phyloP scores from a whole-genome alignment of 2,329 filamentous ascomycete genomes.

The Cladosporium colombiae region DNA sequence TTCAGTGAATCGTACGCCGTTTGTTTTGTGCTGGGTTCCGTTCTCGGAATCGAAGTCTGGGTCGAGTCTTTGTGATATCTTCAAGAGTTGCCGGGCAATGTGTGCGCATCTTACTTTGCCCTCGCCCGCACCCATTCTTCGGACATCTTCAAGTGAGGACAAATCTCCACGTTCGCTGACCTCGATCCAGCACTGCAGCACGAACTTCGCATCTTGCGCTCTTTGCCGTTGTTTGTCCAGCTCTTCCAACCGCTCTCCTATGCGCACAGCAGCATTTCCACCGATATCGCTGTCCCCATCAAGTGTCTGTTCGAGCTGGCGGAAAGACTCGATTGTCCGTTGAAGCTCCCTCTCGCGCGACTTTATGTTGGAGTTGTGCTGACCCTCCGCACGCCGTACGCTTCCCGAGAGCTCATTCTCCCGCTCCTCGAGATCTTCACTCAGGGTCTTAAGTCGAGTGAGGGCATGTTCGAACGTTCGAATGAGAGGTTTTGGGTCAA shows the following conservation, averaged over 20 bases:
- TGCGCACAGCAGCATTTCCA: conserved; percentile 90
- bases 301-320: conserved; percentile 80
- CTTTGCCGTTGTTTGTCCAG: conserved; percentile 87
- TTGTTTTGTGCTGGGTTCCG: conserved; percentile 32
- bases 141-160: conserved; percentile 82
- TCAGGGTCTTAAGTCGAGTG: conserved; percentile 67
- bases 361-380: conserved; percentile 89
- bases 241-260: conserved; percentile 90
- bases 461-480: conserved; percentile 83
- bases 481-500: conserved; percentile 96
- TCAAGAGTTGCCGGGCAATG: conserved; percentile 88
- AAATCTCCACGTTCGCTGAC: conserved; percentile 88
- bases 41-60: conserved; percentile 52
- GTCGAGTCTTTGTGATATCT: conserved; percentile 90
- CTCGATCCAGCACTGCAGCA: conserved; percentile 96
- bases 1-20: conserved; percentile 32
- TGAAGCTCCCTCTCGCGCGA: conserved; percentile 86
- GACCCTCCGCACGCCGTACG: conserved; percentile 84
- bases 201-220: conserved; percentile 88
- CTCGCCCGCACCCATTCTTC: conserved; percentile 79
- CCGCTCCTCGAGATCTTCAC: conserved; percentile 81
- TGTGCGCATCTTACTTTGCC: conserved; percentile 93
- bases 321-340: conserved; percentile 88
- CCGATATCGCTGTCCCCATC: conserved; percentile 60
- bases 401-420: conserved; percentile 90